Percentiles rank a stretch among this genome's conserved stretches.
Conservation (phyloP, 192 early-diverging fungal genomes). For the Mortierella alpina region DNA sequence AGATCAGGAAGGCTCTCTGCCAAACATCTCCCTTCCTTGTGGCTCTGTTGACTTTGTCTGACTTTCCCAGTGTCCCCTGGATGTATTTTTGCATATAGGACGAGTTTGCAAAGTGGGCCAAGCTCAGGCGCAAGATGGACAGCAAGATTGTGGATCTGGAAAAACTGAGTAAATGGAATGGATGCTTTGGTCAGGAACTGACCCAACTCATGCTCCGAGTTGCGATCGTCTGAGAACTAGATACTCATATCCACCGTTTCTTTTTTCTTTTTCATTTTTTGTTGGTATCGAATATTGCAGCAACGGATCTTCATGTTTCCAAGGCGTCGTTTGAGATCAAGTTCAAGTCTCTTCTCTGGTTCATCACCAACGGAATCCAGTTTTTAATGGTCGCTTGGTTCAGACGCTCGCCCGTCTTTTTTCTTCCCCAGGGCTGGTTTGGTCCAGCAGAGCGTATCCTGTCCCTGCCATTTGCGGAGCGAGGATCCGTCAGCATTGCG, state of each 20-base stretch:
- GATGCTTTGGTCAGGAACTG: not conserved
- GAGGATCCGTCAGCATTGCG: conserved; percentile 78
- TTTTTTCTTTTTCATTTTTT: conserved; percentile 1
- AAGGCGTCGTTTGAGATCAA: conserved; percentile 84
- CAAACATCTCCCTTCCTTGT: not conserved
- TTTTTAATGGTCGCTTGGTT: conserved; percentile 74
- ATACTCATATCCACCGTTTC: not conserved
- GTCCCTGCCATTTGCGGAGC: conserved; percentile 78
- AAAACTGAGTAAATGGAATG: conserved; percentile 62
- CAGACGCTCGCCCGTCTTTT: conserved; percentile 77
- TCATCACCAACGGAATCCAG: conserved; percentile 70
- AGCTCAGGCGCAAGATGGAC: conserved; percentile 84
- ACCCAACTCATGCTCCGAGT: too few relatives aligned
- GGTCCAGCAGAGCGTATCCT: conserved; percentile 76
- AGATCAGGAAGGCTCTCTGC: not conserved
- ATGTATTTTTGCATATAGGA: conserved; percentile 58
- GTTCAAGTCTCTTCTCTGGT: conserved; percentile 75
- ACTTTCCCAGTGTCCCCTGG: not conserved
- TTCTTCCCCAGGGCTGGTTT: conserved; percentile 81
- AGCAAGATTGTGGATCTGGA: conserved; percentile 77
- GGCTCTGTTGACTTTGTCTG: not conserved
- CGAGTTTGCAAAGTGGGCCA: conserved; percentile 94
- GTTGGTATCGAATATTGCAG: conserved; percentile 10
- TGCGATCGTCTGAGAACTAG: not conserved
- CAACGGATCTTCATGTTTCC: conserved; percentile 69